Evolutionary conservation across 768 basidiomycete genomes (phyloP), one percentile per base, ranked within the genome.

Genomic region (Harrya chromipes): DNA sequence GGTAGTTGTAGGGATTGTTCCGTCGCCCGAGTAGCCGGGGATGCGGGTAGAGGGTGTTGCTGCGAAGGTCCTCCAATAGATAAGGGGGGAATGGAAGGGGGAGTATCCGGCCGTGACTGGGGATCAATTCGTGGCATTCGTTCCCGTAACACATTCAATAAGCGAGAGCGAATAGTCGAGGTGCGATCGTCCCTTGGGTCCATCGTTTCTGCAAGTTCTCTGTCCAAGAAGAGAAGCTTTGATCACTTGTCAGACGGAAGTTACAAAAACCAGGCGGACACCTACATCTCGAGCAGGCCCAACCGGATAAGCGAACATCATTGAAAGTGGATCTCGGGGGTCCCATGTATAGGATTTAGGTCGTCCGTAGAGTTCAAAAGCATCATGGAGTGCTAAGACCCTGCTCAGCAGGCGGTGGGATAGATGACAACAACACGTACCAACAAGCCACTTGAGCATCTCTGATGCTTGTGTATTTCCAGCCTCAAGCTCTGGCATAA

Each of bases 261-360:
- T 19, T 27, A 49, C 10, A 24, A 23, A 27, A 20, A 48, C 34
- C 26, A 34, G 38, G 19, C 47, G 27, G 49, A 35, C 16, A 74
- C 89, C 56, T 63, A 95, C 94, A 64, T 93, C 87, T 68, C 83
- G 86, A 50, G 81, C 72, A 4, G 86, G 81, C 1, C 92, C 94
- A 41, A 90, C 83, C 7, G 95, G 94, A 65, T 97, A 97, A 0
- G 84, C 92, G 67, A 94, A 98, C 85, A 97, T 94, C 68, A 95
- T 77, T 10, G 90, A 91, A 8, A 67, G 64, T 0, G 83, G 79
- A 64, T 95, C 84, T 13, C 87, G 79, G 45, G 90, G 90, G 60
- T 98, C 90, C 91, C 92, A 97, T 23, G 82, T 85, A 72, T 94
- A 97, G 20, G 75, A 70, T 20, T 81, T 78, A 5, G 94, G 93